These are phyloP conservation scores for Erigeron canadensis DNA, from an alignment of 129 eudicot species.

Conservation along the genomic window DNA sequence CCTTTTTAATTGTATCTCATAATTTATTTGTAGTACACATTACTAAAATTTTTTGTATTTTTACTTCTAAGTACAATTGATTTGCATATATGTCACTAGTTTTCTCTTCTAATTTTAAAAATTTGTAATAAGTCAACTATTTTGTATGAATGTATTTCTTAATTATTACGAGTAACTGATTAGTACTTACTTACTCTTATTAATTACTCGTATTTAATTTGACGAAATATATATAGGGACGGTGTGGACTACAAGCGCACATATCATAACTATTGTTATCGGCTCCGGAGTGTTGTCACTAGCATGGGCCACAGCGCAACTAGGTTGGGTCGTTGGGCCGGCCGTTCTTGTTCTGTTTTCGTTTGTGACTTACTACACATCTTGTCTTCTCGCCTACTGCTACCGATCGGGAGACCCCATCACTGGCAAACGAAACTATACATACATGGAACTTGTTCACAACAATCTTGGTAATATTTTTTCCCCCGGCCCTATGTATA, in stretches of 20 bases:
- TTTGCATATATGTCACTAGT: too few relatives aligned
- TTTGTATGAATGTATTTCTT: too few relatives aligned
- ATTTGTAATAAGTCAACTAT: too few relatives aligned
- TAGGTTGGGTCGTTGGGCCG: slow-evolving; percentile 77
- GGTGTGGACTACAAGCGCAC: slow-evolving; percentile 66
- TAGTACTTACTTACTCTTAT: too few relatives aligned
- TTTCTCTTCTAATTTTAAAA: too few relatives aligned
- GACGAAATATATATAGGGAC: slow-evolving; percentile 38
- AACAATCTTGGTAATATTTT: slow-evolving; percentile 56
- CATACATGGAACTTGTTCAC: slow-evolving; percentile 78
- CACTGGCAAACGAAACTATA: slow-evolving; percentile 71
- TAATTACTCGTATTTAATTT: too few relatives aligned
- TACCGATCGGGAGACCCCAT: slow-evolving; percentile 61
- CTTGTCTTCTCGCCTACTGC: slow-evolving; percentile 57
- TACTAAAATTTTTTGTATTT: too few relatives aligned
- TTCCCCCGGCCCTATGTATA: too few relatives aligned
- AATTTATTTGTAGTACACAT: too few relatives aligned
- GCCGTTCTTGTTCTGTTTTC: slow-evolving; percentile 57
- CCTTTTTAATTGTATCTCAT: too few relatives aligned
- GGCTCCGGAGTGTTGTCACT: slow-evolving; percentile 78
- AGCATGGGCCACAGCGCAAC: slow-evolving; percentile 79
- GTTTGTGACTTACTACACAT: slow-evolving; percentile 61
- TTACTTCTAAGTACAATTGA: too few relatives aligned
- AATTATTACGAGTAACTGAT: too few relatives aligned
- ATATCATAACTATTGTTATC: slow-evolving; percentile 72